Percentiles rank a stretch among this genome's conserved stretches.
Conservation (phyloP, 2,329 filamentous ascomycete genomes). For the Fusarium oxysporum region DNA sequence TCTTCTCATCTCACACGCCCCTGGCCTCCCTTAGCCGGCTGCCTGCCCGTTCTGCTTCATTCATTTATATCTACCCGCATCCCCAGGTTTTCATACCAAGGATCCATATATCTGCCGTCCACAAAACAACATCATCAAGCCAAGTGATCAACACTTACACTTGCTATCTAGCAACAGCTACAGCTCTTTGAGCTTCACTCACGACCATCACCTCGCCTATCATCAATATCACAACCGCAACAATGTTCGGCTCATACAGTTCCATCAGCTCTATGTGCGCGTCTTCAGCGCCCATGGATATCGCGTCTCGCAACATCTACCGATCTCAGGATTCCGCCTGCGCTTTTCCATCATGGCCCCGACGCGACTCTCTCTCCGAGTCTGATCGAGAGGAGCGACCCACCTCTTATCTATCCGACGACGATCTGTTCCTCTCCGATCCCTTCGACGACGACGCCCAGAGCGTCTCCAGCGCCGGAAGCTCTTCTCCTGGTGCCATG, state of each 20-base stretch:
- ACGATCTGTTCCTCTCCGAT: constrained; percentile 68
- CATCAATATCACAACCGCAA: constrained; percentile 40
- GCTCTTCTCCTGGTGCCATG: constrained; percentile 51
- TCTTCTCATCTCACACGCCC: constrained; percentile 34
- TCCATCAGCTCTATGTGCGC: constrained; percentile 63
- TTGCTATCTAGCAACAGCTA: constrained; percentile 33
- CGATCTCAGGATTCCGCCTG: constrained; percentile 58
- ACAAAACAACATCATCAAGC: constrained; percentile 32
- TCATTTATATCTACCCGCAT: constrained; percentile 46
- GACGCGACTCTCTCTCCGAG: constrained; percentile 63
- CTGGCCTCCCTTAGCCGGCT: constrained; percentile 40
- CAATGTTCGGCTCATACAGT: constrained; percentile 64
- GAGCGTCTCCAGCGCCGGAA: constrained; percentile 61
- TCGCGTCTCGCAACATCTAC: constrained; percentile 55
- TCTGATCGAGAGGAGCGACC: constrained; percentile 58
- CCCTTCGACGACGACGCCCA: constrained; percentile 62
- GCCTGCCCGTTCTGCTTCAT: constrained; percentile 42
- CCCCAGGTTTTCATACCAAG: constrained; percentile 38
- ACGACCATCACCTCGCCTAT: constrained; percentile 36
- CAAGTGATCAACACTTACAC: constrained; percentile 31
- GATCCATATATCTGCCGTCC: constrained; percentile 32
- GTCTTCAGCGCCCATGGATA: constrained; percentile 59
- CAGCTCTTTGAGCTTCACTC: constrained; percentile 37
- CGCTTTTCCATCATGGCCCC: constrained; percentile 70
- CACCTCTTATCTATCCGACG: constrained; percentile 70